A percentile compares a stretch with the other conserved stretches of the same genome.
Conservation (phyloP, 257 asterid species). For the Apocynum venetum region DNA sequence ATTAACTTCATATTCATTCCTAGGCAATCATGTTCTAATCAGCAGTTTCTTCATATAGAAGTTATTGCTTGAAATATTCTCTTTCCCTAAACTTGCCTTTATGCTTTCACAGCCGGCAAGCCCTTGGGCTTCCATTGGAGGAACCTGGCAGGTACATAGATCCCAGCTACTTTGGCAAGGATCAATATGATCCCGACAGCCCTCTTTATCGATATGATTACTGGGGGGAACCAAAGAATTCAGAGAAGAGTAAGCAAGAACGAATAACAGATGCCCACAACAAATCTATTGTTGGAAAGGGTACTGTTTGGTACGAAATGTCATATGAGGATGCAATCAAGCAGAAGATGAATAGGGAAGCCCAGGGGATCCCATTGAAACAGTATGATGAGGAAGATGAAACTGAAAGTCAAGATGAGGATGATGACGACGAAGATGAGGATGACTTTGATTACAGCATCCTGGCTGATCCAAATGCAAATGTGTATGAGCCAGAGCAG, state of each 20-base stretch:
- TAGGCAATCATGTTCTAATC: background rate
- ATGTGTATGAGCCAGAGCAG: slow-evolving; percentile 32
- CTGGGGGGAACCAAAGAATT: slow-evolving; percentile 99
- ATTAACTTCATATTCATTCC: background rate
- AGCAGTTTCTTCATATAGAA: background rate
- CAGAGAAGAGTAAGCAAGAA: slow-evolving; percentile 89
- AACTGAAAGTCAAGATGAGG: slow-evolving; percentile 25
- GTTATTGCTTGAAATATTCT: background rate
- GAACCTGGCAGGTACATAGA: slow-evolving; percentile 86
- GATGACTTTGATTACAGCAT: slow-evolving; percentile 73
- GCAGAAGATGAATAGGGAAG: slow-evolving; percentile 60
- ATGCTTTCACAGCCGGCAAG: slow-evolving; percentile 63
- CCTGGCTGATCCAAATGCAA: slow-evolving; percentile 47
- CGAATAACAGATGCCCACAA: slow-evolving; percentile 82
- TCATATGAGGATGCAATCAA: slow-evolving; percentile 83
- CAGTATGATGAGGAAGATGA: slow-evolving; percentile 39
- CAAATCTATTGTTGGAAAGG: slow-evolving; percentile 85
- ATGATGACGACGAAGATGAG: slow-evolving; percentile 36
- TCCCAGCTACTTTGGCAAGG: slow-evolving; percentile 73
- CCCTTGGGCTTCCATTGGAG: slow-evolving; percentile 84
- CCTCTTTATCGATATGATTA: slow-evolving; percentile 84
- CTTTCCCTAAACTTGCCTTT: slow-evolving; percentile 4
- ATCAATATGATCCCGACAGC: slow-evolving; percentile 73
- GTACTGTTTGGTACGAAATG: slow-evolving; percentile 89
- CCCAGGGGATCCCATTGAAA: slow-evolving; percentile 50